Evolutionary conservation across 768 basidiomycete species (phyloP), one percentile per base, ranked within the genome.

Genomic region (Naganishia friedmannii): DNA sequence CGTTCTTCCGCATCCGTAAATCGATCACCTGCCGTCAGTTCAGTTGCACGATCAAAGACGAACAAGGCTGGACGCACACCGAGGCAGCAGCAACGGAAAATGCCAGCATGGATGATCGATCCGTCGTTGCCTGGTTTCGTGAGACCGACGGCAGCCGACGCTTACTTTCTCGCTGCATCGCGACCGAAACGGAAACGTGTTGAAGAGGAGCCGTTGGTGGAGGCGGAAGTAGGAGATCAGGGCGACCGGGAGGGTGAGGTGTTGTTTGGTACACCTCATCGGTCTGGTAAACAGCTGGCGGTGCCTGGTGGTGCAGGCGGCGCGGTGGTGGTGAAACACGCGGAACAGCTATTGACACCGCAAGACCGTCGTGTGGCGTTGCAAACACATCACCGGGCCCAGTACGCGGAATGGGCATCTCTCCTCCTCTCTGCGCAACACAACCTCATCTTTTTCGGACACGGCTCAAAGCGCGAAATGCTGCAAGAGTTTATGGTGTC

Each of bases 391-490:
- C 37, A 63, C 17, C 60, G 60, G 12, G 12, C 60, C n/a, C 60
- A 29, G 39, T 63, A 63, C 42, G 60, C 37, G 26, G 39, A 63
- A 46, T 63, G 60, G 60, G 13, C 21, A 63, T 63, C 60, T 0
- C 60, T 63, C 42, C 23, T 69, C 5, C 57, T 69, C 9, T 42
- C 31, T 21, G 28, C 57, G 77, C 93, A 92, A 0, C 97, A 93
- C 84, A 93, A 91, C 79, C 82, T 97, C 53, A 80, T 94, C 23
- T 88, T 92, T 79, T 92, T 92, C 75, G 95, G 95, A 0, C 86
- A 88, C 75, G 95, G 95, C 6, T 94, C 92, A 23, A 99, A 99
- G 79, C 85, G 91, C 67, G 79, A 77, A 21, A 73, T 89, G 10
- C 83, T 99, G 37, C 91, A 95, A 77, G 83, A 86, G 26, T 91